A percentile compares a stretch with the other conserved stretches of the same genome.
phyloP scores from a whole-genome alignment of 345 rosid genomes.

The Eucalyptus paniculata region DNA sequence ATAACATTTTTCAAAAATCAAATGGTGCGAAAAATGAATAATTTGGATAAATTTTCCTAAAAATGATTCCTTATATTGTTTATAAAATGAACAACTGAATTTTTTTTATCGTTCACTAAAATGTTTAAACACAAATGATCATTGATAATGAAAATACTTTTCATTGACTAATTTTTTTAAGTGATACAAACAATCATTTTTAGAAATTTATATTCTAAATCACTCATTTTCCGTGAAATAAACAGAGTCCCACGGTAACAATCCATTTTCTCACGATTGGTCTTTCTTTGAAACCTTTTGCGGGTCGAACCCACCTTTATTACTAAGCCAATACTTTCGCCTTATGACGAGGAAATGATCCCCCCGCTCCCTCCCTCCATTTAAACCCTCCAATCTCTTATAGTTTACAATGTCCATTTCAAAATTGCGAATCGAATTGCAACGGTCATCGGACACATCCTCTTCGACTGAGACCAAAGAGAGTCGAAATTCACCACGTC shows the following conservation, averaged over 20 bases:
- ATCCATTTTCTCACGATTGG: neutral
- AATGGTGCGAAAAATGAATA: neutral
- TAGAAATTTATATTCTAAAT: neutral
- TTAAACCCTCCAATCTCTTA: neutral
- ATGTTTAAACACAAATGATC: neutral
- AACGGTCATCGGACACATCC: neutral
- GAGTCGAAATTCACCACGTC: rapidly evolving
- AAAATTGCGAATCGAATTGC: rapidly evolving
- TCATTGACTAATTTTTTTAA: neutral
- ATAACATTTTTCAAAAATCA: neutral
- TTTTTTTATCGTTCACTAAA: neutral
- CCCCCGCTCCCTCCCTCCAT: rapidly evolving
- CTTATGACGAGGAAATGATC: rapidly evolving
- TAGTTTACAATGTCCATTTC: neutral
- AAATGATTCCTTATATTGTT: neutral
- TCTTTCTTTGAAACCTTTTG: neutral
- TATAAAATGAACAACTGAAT: neutral
- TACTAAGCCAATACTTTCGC: neutral
- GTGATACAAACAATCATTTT: neutral
- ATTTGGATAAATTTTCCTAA: neutral
- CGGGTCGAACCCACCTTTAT: rapidly evolving
- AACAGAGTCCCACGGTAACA: rapidly evolving
- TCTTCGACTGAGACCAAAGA: too few relatives aligned
- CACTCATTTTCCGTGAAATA: rapidly evolving
- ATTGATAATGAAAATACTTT: neutral